These are phyloP conservation scores for Colletotrichum viniferum DNA, from an alignment of 2,329 filamentous ascomycete genomes.

Conservation along the genomic window DNA sequence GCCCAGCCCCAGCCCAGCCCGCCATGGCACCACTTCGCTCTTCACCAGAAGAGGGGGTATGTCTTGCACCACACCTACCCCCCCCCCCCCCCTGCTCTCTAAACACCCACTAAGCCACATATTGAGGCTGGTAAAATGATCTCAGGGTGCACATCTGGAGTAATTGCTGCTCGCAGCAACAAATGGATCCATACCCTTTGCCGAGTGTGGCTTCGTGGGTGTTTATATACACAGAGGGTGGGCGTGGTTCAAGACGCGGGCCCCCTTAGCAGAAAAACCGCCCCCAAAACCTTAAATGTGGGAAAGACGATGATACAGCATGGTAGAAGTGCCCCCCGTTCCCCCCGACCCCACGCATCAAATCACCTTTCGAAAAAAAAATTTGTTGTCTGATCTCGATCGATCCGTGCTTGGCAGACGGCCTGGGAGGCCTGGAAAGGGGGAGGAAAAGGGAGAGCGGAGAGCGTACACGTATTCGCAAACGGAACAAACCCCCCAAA, in stretches of 20 bases:
- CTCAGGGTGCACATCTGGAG: background rate
- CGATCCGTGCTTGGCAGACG: background rate
- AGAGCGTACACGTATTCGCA: slow-evolving; percentile 9
- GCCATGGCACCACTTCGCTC: background rate
- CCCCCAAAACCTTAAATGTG: background rate
- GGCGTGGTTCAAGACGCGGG: background rate
- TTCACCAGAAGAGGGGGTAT: background rate
- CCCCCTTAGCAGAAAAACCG: background rate
- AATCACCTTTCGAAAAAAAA: background rate
- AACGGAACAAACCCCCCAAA: background rate
- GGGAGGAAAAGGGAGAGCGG: background rate
- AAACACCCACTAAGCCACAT: background rate
- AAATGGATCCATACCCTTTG: background rate
- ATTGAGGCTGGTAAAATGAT: background rate
- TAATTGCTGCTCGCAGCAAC: background rate
- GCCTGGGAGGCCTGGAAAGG: background rate
- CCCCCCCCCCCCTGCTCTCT: background rate
- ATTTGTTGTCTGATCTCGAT: background rate
- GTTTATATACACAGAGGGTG: background rate
- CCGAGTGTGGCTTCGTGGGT: background rate
- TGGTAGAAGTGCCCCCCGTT: background rate
- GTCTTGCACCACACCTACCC: background rate
- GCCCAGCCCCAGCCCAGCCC: background rate
- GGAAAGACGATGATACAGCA: background rate
- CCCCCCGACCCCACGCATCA: background rate